phyloP scores from a whole-genome alignment of 2,329 filamentous ascomycete genomes.

The Cercospora sp. region DNA sequence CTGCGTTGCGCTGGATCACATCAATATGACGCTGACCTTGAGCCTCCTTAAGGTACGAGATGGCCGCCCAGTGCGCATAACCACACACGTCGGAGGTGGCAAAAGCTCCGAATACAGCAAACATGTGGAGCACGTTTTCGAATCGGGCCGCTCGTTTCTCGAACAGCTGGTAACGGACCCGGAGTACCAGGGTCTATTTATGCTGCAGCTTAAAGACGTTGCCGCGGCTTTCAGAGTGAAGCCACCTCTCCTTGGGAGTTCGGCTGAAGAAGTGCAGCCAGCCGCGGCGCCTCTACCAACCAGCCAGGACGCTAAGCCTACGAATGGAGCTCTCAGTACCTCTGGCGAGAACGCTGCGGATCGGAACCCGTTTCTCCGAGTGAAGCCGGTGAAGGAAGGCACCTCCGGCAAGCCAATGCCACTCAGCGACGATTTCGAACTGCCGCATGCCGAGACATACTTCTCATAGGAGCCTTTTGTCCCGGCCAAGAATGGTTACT shows the following conservation, averaged over 20 bases:
- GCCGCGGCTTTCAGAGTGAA: conserved; percentile 12
- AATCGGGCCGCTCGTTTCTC: conserved; percentile 2
- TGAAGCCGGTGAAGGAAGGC: neutral
- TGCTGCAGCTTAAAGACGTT: conserved; percentile 13
- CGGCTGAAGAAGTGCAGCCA: neutral
- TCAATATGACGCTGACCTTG: neutral
- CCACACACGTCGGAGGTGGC: conserved; percentile 12
- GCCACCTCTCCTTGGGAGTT: neutral
- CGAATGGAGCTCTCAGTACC: neutral
- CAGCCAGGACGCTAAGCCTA: neutral
- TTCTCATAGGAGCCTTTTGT: neutral
- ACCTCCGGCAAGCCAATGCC: neutral
- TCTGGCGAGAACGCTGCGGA: neutral
- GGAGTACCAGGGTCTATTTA: conserved; percentile 9
- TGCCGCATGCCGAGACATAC: conserved; percentile 17
- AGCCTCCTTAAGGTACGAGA: neutral
- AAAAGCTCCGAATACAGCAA: conserved; percentile 7
- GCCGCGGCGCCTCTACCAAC: neutral
- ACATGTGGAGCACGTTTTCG: conserved; percentile 10
- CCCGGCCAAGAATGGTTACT: neutral
- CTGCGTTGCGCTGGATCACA: neutral
- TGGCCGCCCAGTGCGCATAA: conserved; percentile 4
- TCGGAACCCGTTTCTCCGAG: neutral
- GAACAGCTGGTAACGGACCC: conserved; percentile 4
- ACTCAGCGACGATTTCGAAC: conserved; percentile 13